A percentile compares a stretch with the other conserved stretches of the same genome.
Conservation (phyloP, 2,329 filamentous ascomycete genomes). For the Coniochaeta ligniaria region DNA sequence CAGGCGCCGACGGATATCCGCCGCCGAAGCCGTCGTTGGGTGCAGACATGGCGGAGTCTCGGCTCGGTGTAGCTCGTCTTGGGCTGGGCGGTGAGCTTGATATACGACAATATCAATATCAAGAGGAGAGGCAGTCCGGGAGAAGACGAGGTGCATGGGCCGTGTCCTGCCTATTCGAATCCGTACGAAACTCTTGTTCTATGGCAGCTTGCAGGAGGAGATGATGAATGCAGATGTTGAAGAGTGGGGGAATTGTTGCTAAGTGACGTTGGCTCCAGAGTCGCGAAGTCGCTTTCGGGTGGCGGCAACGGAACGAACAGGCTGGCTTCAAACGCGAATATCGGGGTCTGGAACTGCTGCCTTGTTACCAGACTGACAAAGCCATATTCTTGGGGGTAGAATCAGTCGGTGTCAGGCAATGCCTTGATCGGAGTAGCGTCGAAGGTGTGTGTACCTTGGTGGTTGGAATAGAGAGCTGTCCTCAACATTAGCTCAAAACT, state of each 20-base stretch:
- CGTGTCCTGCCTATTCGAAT: neutral
- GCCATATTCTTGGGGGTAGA: neutral
- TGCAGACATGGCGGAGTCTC: slow-evolving; percentile 42
- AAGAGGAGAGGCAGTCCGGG: slow-evolving; percentile 4
- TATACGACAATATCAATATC: neutral
- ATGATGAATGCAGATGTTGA: neutral
- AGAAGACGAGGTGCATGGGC: neutral
- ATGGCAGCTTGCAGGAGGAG: neutral
- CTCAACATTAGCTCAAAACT: slow-evolving; percentile 2
- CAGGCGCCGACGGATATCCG: slow-evolving; percentile 33
- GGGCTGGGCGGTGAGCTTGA: neutral
- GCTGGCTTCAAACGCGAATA: neutral
- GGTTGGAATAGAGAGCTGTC: slow-evolving; percentile 2
- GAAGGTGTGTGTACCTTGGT: neutral
- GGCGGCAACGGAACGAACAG: neutral
- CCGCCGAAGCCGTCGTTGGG: slow-evolving; percentile 48
- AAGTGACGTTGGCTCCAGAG: neutral
- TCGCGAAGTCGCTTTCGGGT: neutral
- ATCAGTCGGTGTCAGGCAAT: neutral
- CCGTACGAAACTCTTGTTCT: neutral
- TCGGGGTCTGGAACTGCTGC: neutral
- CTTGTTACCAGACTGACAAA: neutral
- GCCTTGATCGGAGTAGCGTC: neutral
- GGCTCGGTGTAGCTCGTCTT: neutral
- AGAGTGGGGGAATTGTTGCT: neutral